Evolutionary conservation across 1,284 basidiomycete genomes (phyloP).

Genomic region (Macrocystidia cucumis): DNA sequence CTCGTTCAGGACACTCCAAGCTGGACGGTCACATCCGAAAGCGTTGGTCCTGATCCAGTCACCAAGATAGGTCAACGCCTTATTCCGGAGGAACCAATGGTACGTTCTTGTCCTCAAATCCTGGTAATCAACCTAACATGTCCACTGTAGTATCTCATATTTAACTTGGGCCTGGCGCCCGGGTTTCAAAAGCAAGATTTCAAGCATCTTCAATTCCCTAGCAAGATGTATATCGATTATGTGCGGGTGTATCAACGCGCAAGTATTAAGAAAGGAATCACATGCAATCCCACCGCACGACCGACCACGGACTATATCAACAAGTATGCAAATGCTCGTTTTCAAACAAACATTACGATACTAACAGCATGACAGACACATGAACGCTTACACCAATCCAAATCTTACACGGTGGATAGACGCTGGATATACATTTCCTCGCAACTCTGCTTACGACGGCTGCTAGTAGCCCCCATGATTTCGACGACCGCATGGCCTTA

Average conservation of each 20-base stretch:
- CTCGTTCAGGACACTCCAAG: constrained; percentile 47
- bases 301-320: constrained; percentile 59
- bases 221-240: constrained; percentile 69
- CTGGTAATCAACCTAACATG: not conserved
- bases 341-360: constrained; percentile 3
- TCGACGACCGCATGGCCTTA: constrained; percentile 7
- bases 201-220: constrained; percentile 58
- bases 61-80: constrained; percentile 52
- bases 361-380: constrained; percentile 40
- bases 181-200: constrained; percentile 66
- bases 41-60: constrained; percentile 51
- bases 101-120: too few species aligned
- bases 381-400: constrained; percentile 59
- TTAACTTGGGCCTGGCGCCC: constrained; percentile 69
- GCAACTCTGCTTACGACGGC: constrained; percentile 52
- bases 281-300: constrained; percentile 54
- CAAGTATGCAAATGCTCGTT: constrained; percentile 25
- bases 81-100: constrained; percentile 68
- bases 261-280: constrained; percentile 45
- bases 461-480: constrained; percentile 26
- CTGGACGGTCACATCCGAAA: constrained; percentile 59
- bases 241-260: constrained; percentile 71
- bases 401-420: constrained; percentile 71
- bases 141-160: constrained; percentile 55
- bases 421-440: constrained; percentile 63